Percentiles rank a stretch among this genome's conserved stretches.
phyloP scores from a whole-genome alignment of 169 alveolate species.

The Plasmodium coatneyi region DNA sequence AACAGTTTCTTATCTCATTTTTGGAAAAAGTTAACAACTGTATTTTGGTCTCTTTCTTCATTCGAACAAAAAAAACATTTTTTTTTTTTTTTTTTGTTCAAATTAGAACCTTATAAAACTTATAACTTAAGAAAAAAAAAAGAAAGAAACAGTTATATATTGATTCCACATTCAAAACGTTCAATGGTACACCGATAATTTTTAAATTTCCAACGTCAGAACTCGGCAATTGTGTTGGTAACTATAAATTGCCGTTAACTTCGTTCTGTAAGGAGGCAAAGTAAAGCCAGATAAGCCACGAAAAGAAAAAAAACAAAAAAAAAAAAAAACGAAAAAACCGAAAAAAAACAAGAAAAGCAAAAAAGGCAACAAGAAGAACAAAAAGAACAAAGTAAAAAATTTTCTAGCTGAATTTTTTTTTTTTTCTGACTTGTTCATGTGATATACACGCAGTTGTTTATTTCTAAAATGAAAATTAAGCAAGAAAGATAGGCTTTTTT shows the following conservation, averaged over 20 bases:
- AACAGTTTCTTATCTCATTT: not conserved
- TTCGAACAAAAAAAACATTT: not conserved
- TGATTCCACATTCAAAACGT: not conserved
- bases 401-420: conserved; percentile 22
- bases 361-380: conserved; percentile 6
- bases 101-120: not conserved
- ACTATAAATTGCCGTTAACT: not conserved
- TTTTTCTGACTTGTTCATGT: conserved; percentile 23
- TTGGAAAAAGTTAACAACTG: conserved; percentile 29
- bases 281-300: not conserved
- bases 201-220: conserved; percentile 11
- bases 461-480: conserved; percentile 27
- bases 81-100: conserved; percentile 1
- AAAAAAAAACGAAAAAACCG: not conserved
- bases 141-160: not conserved
- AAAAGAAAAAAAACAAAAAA: not conserved
- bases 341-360: not conserved
- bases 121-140: conserved; percentile 24
- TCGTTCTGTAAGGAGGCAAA: conserved; percentile 6
- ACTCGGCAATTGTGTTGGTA: not conserved
- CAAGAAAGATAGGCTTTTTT: conserved; percentile 37
- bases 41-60: conserved; percentile 10
- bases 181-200: conserved; percentile 55
- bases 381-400: conserved; percentile 9
- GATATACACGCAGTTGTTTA: conserved; percentile 26